Conservation (phyloP, 148 eudicot genomes). For the Hydrangea macrophylla region DNA sequence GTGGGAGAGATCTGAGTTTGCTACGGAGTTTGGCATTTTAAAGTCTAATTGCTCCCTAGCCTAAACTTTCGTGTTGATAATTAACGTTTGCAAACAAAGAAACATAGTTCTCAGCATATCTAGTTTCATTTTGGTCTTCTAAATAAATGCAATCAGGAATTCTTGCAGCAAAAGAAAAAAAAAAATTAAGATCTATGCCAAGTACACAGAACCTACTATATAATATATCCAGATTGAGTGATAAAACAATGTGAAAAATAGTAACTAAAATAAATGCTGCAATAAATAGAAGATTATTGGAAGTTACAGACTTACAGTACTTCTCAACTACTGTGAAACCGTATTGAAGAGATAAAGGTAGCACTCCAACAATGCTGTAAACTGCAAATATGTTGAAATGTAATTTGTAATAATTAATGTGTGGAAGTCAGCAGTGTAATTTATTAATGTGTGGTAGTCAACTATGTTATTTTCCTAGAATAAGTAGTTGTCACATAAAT, state of each 20-base stretch:
- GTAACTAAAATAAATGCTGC: neutral
- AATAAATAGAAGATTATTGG: slow-evolving; percentile 14
- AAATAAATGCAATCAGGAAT: too few species aligned
- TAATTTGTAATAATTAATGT: too few species aligned
- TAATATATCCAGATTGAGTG: neutral
- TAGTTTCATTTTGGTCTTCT: too few species aligned
- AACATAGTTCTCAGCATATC: too few species aligned
- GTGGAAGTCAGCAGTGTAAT: too few species aligned
- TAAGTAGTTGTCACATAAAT: too few species aligned
- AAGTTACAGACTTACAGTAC: slow-evolving; percentile 60
- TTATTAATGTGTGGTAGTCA: too few species aligned
- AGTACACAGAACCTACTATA: too few species aligned
- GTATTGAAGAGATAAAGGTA: slow-evolving; percentile 94
- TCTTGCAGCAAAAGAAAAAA: too few species aligned
- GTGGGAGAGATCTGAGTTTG: neutral
- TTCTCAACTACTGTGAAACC: slow-evolving; percentile 84
- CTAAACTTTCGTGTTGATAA: neutral
- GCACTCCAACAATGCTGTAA: slow-evolving; percentile 96
- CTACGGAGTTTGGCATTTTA: neutral
- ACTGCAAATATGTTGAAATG: too few species aligned
- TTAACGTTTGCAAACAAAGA: too few species aligned
- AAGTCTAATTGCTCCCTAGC: neutral
- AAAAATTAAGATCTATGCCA: slow-evolving; percentile 5
- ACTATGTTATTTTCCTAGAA: too few species aligned
- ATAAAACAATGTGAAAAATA: neutral